Conservation (phyloP, 345 rosid species). For the Pistacia vera region DNA sequence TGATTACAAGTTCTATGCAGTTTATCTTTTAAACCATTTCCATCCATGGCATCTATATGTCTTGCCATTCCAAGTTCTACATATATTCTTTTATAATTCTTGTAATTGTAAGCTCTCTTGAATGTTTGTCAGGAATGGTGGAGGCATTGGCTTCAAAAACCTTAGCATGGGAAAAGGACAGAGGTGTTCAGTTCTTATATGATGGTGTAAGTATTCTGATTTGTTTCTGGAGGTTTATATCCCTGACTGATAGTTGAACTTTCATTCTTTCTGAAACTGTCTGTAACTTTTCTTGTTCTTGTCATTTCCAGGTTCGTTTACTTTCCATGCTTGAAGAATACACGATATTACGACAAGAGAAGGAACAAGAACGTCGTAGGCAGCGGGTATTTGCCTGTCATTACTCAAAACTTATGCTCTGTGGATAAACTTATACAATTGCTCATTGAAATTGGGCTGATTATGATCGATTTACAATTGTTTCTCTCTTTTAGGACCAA, state of each 20-base stretch:
- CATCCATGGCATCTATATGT: neutral
- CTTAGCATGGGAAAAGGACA: conserved; percentile 88
- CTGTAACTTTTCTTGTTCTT: conserved; percentile 14
- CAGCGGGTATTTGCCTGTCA: conserved; percentile 55
- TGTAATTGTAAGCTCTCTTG: conserved; percentile 9
- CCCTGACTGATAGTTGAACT: neutral
- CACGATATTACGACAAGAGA: conserved; percentile 74
- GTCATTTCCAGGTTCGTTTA: conserved; percentile 60
- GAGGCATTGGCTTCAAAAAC: conserved; percentile 88
- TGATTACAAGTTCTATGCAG: neutral
- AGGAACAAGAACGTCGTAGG: conserved; percentile 92
- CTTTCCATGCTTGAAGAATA: conserved; percentile 95
- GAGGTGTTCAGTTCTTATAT: conserved; percentile 71
- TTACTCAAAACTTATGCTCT: neutral
- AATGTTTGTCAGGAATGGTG: conserved; percentile 63
- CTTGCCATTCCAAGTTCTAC: neutral
- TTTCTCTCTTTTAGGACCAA: conserved; percentile 65
- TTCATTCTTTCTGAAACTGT: neutral
- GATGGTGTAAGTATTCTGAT: conserved; percentile 74
- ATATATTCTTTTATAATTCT: neutral
- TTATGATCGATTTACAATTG: conserved; percentile 1
- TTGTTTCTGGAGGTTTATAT: neutral
- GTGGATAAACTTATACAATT: neutral
- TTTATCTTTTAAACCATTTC: neutral
- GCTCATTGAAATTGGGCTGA: neutral